A percentile compares a stretch with the other conserved stretches of the same genome.
Evolutionary conservation across 129 eudicot species (phyloP).

Genomic region (carrot (Daucus carota)): DH1_v3.0 NC_030381.2:41296001-41296500

Average conservation of each 20-base stretch:
- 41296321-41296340: background rate
- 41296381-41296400: background rate
- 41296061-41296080: too few species aligned
- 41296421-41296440: background rate
- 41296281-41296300: background rate
- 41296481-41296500: constrained; percentile 86
- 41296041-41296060: too few species aligned
- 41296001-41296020: background rate
- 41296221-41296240: too few species aligned
- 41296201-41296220: too few species aligned
- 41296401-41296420: background rate
- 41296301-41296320: background rate
- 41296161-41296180: too few species aligned
- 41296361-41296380: background rate
- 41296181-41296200: too few species aligned
- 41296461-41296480: constrained; percentile 97
- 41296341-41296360: background rate
- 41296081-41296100: too few species aligned
- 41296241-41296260: too few species aligned
- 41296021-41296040: background rate
- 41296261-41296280: background rate
- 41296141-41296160: too few species aligned
- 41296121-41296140: too few species aligned
- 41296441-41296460: constrained; percentile 59
- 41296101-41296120: too few species aligned